phyloP scores from a whole-genome alignment of 208 protist species.

The Crithidia bombi region DNA sequence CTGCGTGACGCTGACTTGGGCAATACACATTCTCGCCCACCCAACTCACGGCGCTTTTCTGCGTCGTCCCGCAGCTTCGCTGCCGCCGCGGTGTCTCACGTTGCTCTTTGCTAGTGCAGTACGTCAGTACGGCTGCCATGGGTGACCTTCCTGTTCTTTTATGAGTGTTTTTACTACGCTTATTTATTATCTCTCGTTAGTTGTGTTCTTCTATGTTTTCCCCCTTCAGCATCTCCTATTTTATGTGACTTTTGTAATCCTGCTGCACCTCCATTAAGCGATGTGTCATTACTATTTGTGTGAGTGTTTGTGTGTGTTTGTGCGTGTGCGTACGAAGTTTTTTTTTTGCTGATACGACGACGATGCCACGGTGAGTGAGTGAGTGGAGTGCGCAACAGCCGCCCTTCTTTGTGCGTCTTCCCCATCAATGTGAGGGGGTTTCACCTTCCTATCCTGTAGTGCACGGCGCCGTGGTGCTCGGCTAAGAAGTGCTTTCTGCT shows the following conservation, averaged over 20 bases:
- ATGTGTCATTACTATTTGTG: too few species aligned
- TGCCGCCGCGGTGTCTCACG: background rate
- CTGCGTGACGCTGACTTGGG: background rate
- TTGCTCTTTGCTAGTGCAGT: background rate
- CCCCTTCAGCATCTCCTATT: too few species aligned
- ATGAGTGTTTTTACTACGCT: background rate
- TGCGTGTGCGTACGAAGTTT: too few species aligned
- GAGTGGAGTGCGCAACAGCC: too few species aligned
- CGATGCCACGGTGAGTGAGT: too few species aligned
- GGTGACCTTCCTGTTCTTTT: background rate
- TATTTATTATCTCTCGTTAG: conserved; percentile 6
- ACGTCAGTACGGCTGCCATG: background rate
- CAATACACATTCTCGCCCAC: background rate
- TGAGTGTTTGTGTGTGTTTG: too few species aligned
- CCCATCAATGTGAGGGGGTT: too few species aligned
- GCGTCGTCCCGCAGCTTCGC: background rate
- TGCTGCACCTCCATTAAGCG: too few species aligned
- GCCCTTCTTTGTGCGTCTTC: too few species aligned
- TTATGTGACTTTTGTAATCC: too few species aligned
- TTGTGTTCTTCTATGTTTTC: conserved; percentile 2
- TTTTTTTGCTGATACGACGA: too few species aligned
- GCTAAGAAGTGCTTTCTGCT: background rate
- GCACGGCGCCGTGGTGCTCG: too few species aligned
- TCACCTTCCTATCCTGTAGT: background rate
- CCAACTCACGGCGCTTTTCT: background rate